phyloP scores from a whole-genome alignment of 164 flowering plant species.

The Kingdonia uniflora region DNA sequence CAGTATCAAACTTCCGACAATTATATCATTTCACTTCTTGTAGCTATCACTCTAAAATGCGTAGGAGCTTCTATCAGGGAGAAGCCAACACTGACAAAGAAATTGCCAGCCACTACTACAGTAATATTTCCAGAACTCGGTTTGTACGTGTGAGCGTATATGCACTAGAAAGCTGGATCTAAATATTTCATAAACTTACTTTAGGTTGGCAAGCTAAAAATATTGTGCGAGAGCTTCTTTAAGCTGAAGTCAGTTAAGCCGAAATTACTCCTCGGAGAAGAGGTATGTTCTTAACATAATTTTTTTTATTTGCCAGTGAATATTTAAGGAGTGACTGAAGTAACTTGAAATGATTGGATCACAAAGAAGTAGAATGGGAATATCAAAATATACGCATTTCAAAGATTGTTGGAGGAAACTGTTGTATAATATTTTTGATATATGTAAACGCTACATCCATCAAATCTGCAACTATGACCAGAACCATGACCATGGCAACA shows the following conservation, averaged over 20 bases:
- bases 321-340: too few relatives aligned
- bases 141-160: not conserved
- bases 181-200: constrained; percentile 2
- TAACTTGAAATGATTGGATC: too few relatives aligned
- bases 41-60: constrained; percentile 81
- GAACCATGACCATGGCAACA: too few relatives aligned
- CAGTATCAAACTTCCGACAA: not conserved
- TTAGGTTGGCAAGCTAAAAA: constrained; percentile 87
- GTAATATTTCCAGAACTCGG: constrained; percentile 20
- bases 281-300: constrained; percentile 34
- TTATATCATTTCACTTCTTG: constrained; percentile 10
- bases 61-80: constrained; percentile 88
- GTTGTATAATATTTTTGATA: too few relatives aligned
- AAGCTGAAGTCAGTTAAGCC: constrained; percentile 57
- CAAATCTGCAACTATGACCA: too few relatives aligned
- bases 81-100: constrained; percentile 56
- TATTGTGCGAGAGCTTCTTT: constrained; percentile 81
- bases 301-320: not conserved
- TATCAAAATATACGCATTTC: too few relatives aligned
- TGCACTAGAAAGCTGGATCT: not conserved
- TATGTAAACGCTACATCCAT: too few relatives aligned
- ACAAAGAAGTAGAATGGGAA: too few relatives aligned
- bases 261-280: constrained; percentile 62
- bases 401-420: too few relatives aligned
- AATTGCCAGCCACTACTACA: constrained; percentile 75